Evolutionary conservation across 495 filamentous ascomycete genomes (phyloP).

Genomic region (Aspergillus steynii): DNA sequence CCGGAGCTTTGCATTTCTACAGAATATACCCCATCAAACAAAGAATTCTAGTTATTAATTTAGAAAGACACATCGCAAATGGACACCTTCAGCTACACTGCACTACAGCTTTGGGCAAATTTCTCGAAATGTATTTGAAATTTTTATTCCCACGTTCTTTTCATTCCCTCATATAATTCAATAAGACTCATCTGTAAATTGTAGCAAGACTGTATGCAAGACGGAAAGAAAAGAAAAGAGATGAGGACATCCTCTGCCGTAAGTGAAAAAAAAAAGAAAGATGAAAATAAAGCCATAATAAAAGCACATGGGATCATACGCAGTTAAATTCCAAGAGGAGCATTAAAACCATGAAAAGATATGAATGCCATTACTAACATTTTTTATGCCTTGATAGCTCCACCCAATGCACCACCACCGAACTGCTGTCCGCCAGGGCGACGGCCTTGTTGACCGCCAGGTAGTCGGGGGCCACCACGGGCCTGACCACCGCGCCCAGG

Average conservation of each 20-base stretch:
- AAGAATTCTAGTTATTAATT: too few species aligned
- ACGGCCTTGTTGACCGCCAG: constrained; percentile 50
- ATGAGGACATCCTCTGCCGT: constrained; percentile 1
- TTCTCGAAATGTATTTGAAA: neutral
- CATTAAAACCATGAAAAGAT: constrained; percentile 31
- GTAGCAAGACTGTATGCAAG: neutral
- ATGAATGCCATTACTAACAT: constrained; percentile 44
- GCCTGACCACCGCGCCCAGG: constrained; percentile 64
- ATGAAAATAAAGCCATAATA: constrained; percentile 13
- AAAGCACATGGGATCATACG: constrained; percentile 26
- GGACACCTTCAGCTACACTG: neutral
- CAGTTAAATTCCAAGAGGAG: constrained; percentile 24
- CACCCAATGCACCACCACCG: constrained; percentile 62
- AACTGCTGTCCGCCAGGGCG: constrained; percentile 62
- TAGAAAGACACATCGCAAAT: neutral
- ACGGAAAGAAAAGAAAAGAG: neutral
- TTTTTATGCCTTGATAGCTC: constrained; percentile 62
- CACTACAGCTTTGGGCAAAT: neutral
- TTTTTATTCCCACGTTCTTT: neutral
- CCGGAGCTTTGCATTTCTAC: too few species aligned
- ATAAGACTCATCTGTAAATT: neutral
- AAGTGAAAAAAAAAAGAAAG: constrained; percentile 10
- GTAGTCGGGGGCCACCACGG: constrained; percentile 60
- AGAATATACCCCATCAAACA: too few species aligned
- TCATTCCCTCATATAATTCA: neutral